Base-by-base conservation (phyloP, 805 yeast species). In the Candida andamanensis region DNA sequence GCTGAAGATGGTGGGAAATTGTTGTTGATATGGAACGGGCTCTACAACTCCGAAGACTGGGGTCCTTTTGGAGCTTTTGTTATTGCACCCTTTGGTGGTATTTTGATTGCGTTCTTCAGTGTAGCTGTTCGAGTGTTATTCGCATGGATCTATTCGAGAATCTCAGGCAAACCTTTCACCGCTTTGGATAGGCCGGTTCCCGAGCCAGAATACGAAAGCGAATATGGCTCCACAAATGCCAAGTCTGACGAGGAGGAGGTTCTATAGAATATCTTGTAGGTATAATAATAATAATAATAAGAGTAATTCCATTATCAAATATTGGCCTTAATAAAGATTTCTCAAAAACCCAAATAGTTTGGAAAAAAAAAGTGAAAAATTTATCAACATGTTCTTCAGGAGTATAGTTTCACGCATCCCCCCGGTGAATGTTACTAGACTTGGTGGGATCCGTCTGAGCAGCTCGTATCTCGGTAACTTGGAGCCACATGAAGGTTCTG, bases 1-100 rank as follows among this genome's bases (percentile, higher is more conserved):
- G 90, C 95, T 7, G 56, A 60, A 32, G 84, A 78, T 39, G 97
- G 96, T 46, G 96, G 82, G 12, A 69, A 69, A 40, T 67, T 89
- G 31, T 60, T 89, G 32, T 62, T 89, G 37, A 67, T 89, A 32
- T 74, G 80, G 76, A 78, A 82, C 47, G 96, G 97, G 26, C 61
- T 89, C 17, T 89, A 89, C 49, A 63, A 70, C 40, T 63, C 73
- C 5, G 73, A 70, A 30, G 96, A 89, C 52, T 89, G 96, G 96
- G 85, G 94, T 47, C 79, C 95, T 0, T 89, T 89, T 61, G 97
- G 95, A 15, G 95, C 96, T 2, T 89, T 89, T 58, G 90, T 84
- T 5, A 83, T 80, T 40, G 92, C 96, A 1, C 96, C 96, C 5
- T 68, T 79, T 24, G 94, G 90, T 17, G 86, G 90, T 8, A 42